A percentile compares a stretch with the other conserved stretches of the same genome.
Conservation (phyloP, 768 basidiomycete genomes). For the Phanerochaete carnosa region DNA sequence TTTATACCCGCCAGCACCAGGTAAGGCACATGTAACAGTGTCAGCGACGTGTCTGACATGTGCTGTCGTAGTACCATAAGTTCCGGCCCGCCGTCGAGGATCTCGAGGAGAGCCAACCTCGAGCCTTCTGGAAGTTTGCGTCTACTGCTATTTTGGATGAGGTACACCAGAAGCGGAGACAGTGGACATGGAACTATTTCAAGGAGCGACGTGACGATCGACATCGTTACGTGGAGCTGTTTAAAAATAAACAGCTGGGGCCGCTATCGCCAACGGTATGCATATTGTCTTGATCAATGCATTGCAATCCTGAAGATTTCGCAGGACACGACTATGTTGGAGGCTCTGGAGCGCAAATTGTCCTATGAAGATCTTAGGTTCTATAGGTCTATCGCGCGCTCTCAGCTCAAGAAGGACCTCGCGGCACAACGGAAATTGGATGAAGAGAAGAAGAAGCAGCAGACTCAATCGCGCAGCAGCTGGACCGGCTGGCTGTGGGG, state of each 20-base stretch:
- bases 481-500: constrained; percentile 87
- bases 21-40: constrained; percentile 32
- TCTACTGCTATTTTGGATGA: constrained; percentile 74
- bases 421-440: constrained; percentile 62
- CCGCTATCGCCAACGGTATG: constrained; percentile 54
- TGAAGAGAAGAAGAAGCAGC: constrained; percentile 61
- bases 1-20: constrained; percentile 83
- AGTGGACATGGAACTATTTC: constrained; percentile 94
- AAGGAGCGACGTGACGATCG: constrained; percentile 85
- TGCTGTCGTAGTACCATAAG: constrained; percentile 65
- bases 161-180: constrained; percentile 75
- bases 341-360: constrained; percentile 75
- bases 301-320: not conserved
- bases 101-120: constrained; percentile 55
- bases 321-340: constrained; percentile 53
- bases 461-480: constrained; percentile 42
- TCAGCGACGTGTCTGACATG: constrained; percentile 13
- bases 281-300: constrained; percentile 13
- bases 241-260: constrained; percentile 67
- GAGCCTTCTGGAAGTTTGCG: constrained; percentile 76
- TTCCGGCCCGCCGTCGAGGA: constrained; percentile 69
- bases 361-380: constrained; percentile 95
- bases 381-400: constrained; percentile 92
- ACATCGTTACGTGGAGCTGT: constrained; percentile 78
- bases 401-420: constrained; percentile 81